A percentile compares a stretch with the other conserved stretches of the same genome.
phyloP scores from a whole-genome alignment of 31 red algal genomes.

The Porphyra umbilicalis region DNA sequence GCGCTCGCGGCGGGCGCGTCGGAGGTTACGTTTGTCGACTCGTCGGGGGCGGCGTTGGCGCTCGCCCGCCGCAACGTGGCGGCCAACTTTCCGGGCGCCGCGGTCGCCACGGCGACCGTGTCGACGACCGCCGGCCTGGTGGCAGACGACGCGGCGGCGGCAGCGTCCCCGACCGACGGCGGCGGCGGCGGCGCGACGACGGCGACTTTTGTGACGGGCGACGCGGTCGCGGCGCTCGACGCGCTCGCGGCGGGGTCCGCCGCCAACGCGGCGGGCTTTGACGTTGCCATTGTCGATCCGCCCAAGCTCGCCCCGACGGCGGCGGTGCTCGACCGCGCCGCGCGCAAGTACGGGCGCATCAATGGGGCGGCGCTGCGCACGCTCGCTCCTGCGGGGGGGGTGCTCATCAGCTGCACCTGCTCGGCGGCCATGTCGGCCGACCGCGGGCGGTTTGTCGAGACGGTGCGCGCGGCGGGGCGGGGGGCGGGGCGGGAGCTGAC shows the following conservation, averaged over 20 bases:
- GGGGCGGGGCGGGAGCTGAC: conserved; percentile 26
- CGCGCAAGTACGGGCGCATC: conserved; percentile 34
- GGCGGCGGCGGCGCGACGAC: conserved; percentile 6
- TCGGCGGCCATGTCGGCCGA: conserved; percentile 46
- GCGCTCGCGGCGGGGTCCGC: background rate
- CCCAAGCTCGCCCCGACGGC: conserved; percentile 63
- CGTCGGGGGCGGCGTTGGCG: conserved; percentile 18
- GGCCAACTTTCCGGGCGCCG: conserved; percentile 9
- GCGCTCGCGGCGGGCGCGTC: conserved; percentile 13
- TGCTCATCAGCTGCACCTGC: conserved; percentile 59
- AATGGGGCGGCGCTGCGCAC: conserved; percentile 33
- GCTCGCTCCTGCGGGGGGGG: conserved; percentile 11
- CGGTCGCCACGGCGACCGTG: background rate
- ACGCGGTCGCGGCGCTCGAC: conserved; percentile 29
- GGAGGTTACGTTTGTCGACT: conserved; percentile 41
- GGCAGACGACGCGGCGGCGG: background rate
- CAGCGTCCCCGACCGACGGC: conserved; percentile 13
- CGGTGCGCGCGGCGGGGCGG: conserved; percentile 18
- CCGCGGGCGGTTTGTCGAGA: conserved; percentile 20
- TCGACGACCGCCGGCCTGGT: conserved; percentile 1
- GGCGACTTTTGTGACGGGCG: conserved; percentile 28
- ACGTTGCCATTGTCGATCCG: conserved; percentile 58
- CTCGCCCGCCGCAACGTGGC: conserved; percentile 33
- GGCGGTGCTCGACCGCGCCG: conserved; percentile 18
- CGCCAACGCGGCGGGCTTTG: conserved; percentile 10